Evolutionary conservation across 352 stramenopile genomes (phyloP), one percentile per base, ranked within the genome.

Genomic region (Globisporangium perplexum): DNA sequence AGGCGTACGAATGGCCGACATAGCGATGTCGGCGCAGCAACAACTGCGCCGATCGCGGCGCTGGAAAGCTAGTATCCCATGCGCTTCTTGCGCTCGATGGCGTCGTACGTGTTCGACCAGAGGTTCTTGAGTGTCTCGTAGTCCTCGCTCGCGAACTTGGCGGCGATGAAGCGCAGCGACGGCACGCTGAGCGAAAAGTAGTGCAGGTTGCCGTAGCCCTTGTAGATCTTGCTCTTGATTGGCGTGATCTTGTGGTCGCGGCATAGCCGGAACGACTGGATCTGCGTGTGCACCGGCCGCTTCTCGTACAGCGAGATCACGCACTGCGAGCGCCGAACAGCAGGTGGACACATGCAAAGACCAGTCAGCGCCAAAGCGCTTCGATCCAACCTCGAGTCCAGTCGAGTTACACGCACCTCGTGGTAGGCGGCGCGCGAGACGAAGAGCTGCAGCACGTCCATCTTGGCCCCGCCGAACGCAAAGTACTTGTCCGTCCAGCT

Each of bases 191-290:
- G 61, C 26, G 81, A 90, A 39, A 92, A 92, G 56, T 92, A 92
- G 69, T 93, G 80, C 45, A 93, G 61, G 47, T 90, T 89, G 51
- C 79, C 82, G 43, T 90, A 93, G 30, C 80, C 77, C 59, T 90
- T 93, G 74, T 93, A 93, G 56, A 93, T 93, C 60, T 93, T 93
- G 74, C 65, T 86, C 62, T 90, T 90, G 65, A 90, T 88, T 17
- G 79, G 79, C 31, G 79, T 89, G 54, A 90, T 85, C 46, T 93
- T 90, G 76, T 93, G 82, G 64, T 93, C 82, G 47, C 74, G 70
- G 47, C 80, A 90, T 43, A 93, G 57, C 0, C 82, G 77, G 70
- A 93, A 93, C 8, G 79, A 88, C 57, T 90, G 82, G 54, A 93
- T 93, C 67, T 88, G 76, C 30, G 79, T 90, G 59, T 88, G 80